Evolutionary conservation across 768 basidiomycete species (phyloP).

Genomic region (Serendipita vermifera): DNA sequence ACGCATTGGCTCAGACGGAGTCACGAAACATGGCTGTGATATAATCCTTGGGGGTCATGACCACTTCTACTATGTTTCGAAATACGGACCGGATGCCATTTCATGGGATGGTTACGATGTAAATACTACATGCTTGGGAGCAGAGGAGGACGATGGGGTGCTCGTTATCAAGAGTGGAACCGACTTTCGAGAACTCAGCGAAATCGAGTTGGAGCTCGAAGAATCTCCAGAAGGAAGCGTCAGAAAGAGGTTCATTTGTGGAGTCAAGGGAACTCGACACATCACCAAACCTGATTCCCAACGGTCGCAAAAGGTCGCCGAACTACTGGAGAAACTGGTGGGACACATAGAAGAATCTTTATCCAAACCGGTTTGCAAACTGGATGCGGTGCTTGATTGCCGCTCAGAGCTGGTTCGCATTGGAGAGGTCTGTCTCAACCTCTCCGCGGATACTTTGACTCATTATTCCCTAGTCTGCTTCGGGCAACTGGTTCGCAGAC

Average conservation of each 20-base stretch:
- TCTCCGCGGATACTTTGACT: background rate
- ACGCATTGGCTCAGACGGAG: constrained; percentile 26
- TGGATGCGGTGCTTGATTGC: constrained; percentile 53
- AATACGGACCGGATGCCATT: constrained; percentile 33
- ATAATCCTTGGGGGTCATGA: constrained; percentile 82
- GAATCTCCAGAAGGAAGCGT: constrained; percentile 49
- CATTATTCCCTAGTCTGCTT: constrained; percentile 38
- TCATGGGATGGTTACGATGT: constrained; percentile 56
- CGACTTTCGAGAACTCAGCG: constrained; percentile 79
- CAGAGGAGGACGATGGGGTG: constrained; percentile 54
- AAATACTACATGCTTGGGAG: constrained; percentile 41
- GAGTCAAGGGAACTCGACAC: constrained; percentile 54
- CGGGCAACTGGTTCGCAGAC: constrained; percentile 77
- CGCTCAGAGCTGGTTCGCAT: constrained; percentile 64
- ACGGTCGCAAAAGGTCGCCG: constrained; percentile 40
- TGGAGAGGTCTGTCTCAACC: constrained; percentile 37
- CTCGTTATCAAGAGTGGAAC: constrained; percentile 76
- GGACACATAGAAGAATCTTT: constrained; percentile 56
- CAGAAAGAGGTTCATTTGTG: constrained; percentile 48
- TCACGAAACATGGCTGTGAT: constrained; percentile 60
- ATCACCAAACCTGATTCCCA: constrained; percentile 43
- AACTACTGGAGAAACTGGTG: constrained; percentile 49
- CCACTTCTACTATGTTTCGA: constrained; percentile 64
- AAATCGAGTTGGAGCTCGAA: constrained; percentile 49
- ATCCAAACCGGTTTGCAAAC: constrained; percentile 63